Evolutionary conservation across 2,329 filamentous ascomycete species (phyloP), one percentile per base, ranked within the genome.

Genomic region (Periconia macrospinosa): DNA sequence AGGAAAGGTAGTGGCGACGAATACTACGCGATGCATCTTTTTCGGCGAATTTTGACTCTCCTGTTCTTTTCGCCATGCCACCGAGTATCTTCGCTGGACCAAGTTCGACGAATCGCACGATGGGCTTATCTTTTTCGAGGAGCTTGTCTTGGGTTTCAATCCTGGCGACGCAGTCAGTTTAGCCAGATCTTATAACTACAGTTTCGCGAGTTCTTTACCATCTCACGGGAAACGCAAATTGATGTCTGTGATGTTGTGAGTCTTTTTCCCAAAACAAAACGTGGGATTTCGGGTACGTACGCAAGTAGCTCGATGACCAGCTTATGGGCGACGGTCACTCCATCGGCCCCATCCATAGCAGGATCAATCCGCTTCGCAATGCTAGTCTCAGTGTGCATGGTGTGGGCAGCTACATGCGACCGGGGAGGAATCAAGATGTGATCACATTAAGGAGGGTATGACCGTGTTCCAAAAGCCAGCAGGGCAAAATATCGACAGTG

Each of bases 131-230:
- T 27, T 27, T 27, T 61, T 89, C 93, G 67, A 99, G 89, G 72
- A 99, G 93, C 68, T 99, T 94, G 93, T 99, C 94, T 80, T 99
- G 94, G 51, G 94, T 99, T 80, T 99, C 94, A 78, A 99, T 99
- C 23, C 23, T 27, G 23, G 23, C 23, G 23, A 27, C 23, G 23
- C 23, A 8, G 23, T 27, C 23, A 27, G 23, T 27, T 8, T 27
- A 8, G 23, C 23, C 23, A 27, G 3, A 27, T 27, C 8, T 8
- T 27, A 27, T 27, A 27, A 27, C 23, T 8, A 8, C 23, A 27
- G 23, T 27, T 27, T 27, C 23, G 5, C 23, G 23, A 27, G 23
- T 27, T 27, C 23, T 27, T 5, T 27, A 27, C 94, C 94, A 99
- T 87, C 94, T 88, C 68, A 99, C 94, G 47, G 94, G 94, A 50